phyloP scores from a whole-genome alignment of 2,329 filamentous ascomycete genomes.

The Neurospora crassa region DNA sequence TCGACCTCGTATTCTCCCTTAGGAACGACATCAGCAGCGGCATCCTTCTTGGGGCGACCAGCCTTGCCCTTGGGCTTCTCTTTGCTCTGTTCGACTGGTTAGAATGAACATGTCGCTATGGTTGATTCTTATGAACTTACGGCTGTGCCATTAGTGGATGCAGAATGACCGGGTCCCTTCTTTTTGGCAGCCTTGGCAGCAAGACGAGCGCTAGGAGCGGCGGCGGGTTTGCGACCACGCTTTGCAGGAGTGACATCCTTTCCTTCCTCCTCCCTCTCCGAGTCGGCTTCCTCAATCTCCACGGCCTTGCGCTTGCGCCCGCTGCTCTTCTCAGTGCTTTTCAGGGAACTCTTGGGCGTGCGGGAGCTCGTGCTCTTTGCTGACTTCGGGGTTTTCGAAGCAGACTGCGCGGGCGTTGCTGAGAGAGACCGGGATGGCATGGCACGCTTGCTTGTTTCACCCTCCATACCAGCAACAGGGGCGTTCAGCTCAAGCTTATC shows the following conservation, averaged over 20 bases:
- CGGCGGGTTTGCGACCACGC: slow-evolving; percentile 13
- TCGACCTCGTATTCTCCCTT: slow-evolving; percentile 37
- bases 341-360: slow-evolving; percentile 11
- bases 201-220: slow-evolving; percentile 14
- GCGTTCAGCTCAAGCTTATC: slow-evolving; percentile 6
- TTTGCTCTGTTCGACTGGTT: slow-evolving; percentile 7
- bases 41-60: slow-evolving; percentile 11
- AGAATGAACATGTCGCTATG: background rate
- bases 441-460: slow-evolving; percentile 12
- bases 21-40: slow-evolving; percentile 8
- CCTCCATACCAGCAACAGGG: slow-evolving; percentile 9
- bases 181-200: slow-evolving; percentile 16
- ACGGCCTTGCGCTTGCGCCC: slow-evolving; percentile 21
- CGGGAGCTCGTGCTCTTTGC: slow-evolving; percentile 1
- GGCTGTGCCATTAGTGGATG: slow-evolving; percentile 3
- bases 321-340: slow-evolving; percentile 10
- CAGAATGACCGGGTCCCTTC: slow-evolving; percentile 11
- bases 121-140: slow-evolving; percentile 5
- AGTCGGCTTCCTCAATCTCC: slow-evolving; percentile 6
- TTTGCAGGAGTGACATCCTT: slow-evolving; percentile 12
- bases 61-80: slow-evolving; percentile 9
- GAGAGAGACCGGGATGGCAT: slow-evolving; percentile 14
- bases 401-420: slow-evolving; percentile 12
- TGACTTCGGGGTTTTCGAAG: slow-evolving; percentile 7
- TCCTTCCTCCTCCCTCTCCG: slow-evolving; percentile 4